These are phyloP conservation scores for Gremmenia infestans DNA, from an alignment of 2,329 filamentous ascomycete genomes.

Conservation along the genomic window DNA sequence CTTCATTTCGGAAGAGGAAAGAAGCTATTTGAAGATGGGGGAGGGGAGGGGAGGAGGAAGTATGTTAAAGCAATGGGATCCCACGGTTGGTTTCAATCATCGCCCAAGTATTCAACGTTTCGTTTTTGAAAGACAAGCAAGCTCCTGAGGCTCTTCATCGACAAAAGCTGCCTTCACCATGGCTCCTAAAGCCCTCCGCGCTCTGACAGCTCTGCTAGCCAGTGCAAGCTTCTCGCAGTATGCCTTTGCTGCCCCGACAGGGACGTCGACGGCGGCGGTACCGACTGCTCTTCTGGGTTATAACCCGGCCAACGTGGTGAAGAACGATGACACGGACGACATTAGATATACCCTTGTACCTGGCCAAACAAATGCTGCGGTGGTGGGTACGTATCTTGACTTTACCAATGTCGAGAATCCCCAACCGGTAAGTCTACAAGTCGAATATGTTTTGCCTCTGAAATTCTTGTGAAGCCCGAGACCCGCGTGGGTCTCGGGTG, in stretches of 20 bases:
- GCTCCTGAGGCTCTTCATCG: not conserved
- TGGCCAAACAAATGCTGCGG: constrained; percentile 45
- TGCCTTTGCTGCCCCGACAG: constrained; percentile 20
- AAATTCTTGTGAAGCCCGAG: not conserved
- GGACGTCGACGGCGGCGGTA: constrained; percentile 10
- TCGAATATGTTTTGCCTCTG: not conserved
- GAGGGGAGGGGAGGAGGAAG: not conserved
- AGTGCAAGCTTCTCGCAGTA: constrained; percentile 5
- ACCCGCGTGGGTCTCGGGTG: not conserved
- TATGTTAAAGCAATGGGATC: not conserved
- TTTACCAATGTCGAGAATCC: constrained; percentile 47
- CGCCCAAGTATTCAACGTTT: not conserved
- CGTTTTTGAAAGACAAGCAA: too few relatives aligned
- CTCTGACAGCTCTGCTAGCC: not conserved
- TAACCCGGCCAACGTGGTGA: constrained; percentile 33
- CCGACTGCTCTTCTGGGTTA: constrained; percentile 35
- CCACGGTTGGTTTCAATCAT: not conserved
- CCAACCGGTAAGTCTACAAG: constrained; percentile 37
- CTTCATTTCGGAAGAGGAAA: not conserved
- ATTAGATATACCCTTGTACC: constrained; percentile 40
- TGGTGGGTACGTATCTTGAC: constrained; percentile 49
- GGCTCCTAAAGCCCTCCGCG: not conserved
- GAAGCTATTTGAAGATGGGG: not conserved
- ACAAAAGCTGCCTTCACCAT: not conserved
- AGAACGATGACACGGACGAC: constrained; percentile 31